Base-by-base conservation (phyloP, 2,329 filamentous ascomycete genomes). In the Penicillium griseofulvum region DNA sequence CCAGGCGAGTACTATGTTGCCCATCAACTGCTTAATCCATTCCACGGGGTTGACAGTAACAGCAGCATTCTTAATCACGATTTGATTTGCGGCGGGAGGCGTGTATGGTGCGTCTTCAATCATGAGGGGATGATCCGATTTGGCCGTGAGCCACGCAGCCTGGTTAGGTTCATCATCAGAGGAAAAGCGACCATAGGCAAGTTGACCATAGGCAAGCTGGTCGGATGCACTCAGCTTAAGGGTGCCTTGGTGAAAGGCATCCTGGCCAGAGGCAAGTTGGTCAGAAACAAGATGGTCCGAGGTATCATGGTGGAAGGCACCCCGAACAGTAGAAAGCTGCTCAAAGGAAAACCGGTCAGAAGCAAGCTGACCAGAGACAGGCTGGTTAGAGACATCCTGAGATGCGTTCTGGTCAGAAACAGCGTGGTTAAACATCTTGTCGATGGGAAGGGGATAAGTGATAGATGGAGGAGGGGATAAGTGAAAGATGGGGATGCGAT, bases 21-120 rank as follows among this genome's bases (percentile, higher is more conserved):
- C 51, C 37, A 22, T 43, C 37, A 63, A 66, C 39, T 46, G 28
- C 22, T 36, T 47, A 22, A 16, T 28, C 22, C 45, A 37, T 12
- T 47, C 45, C 10, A 47, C 7, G 1, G 19, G 4, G 7, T 28
- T 47, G 11, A 47, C 2, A 16, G 22, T 22, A 11, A 47, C 45
- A 28, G 45, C 45, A n/a, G 16, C 22, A 28, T 47, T 47, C 16
- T 28, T 36, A 10, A 47, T 22, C 8, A 47, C 16, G 7, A 47
- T 47, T n/a, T 47, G 29, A 26, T 36, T n/a, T 22, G 29, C 22
- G 14, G 19, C 8, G 1, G 45, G 45, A 19, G 19, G 22, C 9
- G 45, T 47, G 11, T 28, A 47, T 28, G 33, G 16, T 6, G 45
- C 31, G 11, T 14, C 8, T 1, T 11, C n/a, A 7, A 37, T 22